Evolutionary conservation across 768 basidiomycete species (phyloP).

Genomic region (Candolleomyces eurysporus): DNA sequence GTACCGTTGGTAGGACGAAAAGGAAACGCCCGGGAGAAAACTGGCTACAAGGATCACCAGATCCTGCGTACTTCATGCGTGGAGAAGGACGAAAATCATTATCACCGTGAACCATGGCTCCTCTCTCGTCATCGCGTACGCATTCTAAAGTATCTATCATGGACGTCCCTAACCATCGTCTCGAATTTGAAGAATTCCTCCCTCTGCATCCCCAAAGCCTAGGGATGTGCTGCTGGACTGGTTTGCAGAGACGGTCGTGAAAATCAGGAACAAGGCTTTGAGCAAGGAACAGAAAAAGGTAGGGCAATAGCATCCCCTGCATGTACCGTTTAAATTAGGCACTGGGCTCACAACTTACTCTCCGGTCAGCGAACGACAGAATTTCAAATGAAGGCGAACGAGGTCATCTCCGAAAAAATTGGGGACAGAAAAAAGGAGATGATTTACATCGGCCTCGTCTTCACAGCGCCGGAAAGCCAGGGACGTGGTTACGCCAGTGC

Average conservation of each 20-base stretch:
- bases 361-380: conserved; percentile 10
- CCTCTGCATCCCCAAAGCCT: too few relatives aligned
- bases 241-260: too few relatives aligned
- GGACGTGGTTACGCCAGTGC: conserved; percentile 22
- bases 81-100: conserved; percentile 15
- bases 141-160: neutral
- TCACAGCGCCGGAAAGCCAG: conserved; percentile 18
- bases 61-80: conserved; percentile 12
- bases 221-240: too few relatives aligned
- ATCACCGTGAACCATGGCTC: conserved; percentile 18
- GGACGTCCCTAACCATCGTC: neutral
- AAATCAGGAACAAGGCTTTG: too few relatives aligned
- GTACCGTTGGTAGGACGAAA: conserved; percentile 8
- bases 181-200: too few relatives aligned
- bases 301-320: too few relatives aligned
- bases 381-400: conserved; percentile 9
- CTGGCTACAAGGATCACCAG: conserved; percentile 9
- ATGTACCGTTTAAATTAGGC: neutral
- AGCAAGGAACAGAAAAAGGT: too few relatives aligned
- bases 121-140: conserved; percentile 18
- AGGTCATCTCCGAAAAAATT: conserved; percentile 14
- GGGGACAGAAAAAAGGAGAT: conserved; percentile 19
- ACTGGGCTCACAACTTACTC: neutral
- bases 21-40: conserved; percentile 7
- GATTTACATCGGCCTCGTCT: conserved; percentile 18